Base-by-base conservation (phyloP, 2,329 filamentous ascomycete species). In the Claviceps arundinis region DNA sequence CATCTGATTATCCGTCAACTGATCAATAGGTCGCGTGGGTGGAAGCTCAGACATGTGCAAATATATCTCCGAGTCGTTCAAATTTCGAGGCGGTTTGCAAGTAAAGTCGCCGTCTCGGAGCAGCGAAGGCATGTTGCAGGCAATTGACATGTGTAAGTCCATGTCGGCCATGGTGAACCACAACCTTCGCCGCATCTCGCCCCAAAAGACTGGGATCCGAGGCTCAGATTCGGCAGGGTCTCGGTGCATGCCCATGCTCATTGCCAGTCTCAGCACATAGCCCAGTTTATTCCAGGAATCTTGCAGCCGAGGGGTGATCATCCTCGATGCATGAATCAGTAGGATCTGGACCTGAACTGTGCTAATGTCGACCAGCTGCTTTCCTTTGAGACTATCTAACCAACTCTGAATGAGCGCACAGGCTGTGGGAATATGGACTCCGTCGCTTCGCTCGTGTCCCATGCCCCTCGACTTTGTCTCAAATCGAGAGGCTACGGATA, bases 141-240 rank as follows among this genome's bases (percentile, higher is more conserved):
- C 70, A 47, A 78, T 69, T 1, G 76, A 76, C 43, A 77, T 68
- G 56, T 78, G 75, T 38, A 79, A 63, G 56, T 80, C 77, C 63
- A 80, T 73, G 56, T 80, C 77, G 40, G 78, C 64, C 42, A 80
- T 73, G 3, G 75, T 76, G 49, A 71, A 78, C 77, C 77, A 80
- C 24, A 80, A 60, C 54, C 73, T 70, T n/a, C 77, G 69, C 37
- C 77, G 66, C 55, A 74, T 68, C 61, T 80, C 77, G n/a, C 71
- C 72, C 45, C 72, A 68, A 57, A 77, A 80, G 0, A 74, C 67
- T 5, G 69, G 66, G 50, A 80, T 72, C 34, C 72, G 69, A 3
- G 68, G 65, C 26, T 70, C 67, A 52, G 75, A 78, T 56, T 80
- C 77, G 14, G 73, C 73, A 2, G 77, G 75, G 50, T 80, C 77